phyloP scores from a whole-genome alignment of 2,329 filamentous ascomycete genomes.

The Whalleya microplaca region DNA sequence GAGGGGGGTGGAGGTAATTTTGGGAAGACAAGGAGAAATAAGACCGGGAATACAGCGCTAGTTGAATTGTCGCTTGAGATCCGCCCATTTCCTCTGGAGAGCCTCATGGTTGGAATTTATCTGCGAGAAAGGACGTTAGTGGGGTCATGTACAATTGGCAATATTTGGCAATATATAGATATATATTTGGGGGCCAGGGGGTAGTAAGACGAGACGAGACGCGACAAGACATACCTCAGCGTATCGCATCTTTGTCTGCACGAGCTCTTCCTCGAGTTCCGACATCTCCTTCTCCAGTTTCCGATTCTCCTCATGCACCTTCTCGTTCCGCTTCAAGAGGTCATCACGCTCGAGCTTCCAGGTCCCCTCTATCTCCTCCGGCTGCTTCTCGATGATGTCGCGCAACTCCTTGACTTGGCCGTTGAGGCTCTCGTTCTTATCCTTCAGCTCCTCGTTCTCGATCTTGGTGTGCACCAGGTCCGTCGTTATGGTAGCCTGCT shows the following conservation, averaged over 20 bases:
- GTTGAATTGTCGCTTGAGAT: slow-evolving; percentile 65
- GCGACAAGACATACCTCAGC: slow-evolving; percentile 75
- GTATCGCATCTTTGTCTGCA: slow-evolving; percentile 92
- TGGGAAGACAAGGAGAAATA: slow-evolving; percentile 1
- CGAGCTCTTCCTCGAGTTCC: slow-evolving; percentile 90
- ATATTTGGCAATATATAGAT: too few species aligned
- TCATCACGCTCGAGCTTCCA: slow-evolving; percentile 86
- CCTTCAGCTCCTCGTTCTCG: slow-evolving; percentile 85
- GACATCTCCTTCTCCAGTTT: slow-evolving; percentile 85
- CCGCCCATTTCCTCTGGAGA: slow-evolving; percentile 76
- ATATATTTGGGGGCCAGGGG: not conserved
- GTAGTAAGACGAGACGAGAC: too few species aligned
- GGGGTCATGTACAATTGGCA: not conserved
- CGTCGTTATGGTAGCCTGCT: slow-evolving; percentile 89
- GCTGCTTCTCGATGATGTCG: slow-evolving; percentile 86
- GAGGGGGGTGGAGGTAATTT: slow-evolving; percentile 1
- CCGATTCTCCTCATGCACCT: slow-evolving; percentile 92
- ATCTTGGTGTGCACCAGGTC: slow-evolving; percentile 92
- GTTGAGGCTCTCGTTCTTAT: slow-evolving; percentile 86
- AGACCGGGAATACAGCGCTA: slow-evolving; percentile 29
- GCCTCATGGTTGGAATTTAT: slow-evolving; percentile 73
- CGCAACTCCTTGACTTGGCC: slow-evolving; percentile 85
- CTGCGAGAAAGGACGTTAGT: slow-evolving; percentile 45
- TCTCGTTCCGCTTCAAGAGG: slow-evolving; percentile 88
- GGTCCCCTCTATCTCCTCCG: slow-evolving; percentile 80